These are phyloP conservation scores for Simmondsia chinensis DNA, from an alignment of 148 eudicot species.

Conservation along the genomic window DNA sequence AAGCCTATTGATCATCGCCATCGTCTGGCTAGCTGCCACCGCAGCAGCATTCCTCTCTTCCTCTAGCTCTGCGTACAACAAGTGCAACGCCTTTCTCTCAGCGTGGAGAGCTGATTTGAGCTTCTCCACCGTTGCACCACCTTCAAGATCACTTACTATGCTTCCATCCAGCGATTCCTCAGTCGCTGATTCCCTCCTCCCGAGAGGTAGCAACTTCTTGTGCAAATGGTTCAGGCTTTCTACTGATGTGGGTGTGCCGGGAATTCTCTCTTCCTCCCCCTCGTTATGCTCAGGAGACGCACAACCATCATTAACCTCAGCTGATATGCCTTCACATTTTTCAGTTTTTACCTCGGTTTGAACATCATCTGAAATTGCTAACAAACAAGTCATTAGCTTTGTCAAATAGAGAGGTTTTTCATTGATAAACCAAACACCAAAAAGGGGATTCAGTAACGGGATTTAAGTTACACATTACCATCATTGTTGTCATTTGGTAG, in stretches of 20 bases:
- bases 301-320: constrained; percentile 16
- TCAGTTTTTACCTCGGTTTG: constrained; percentile 22
- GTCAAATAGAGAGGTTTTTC: too few relatives aligned
- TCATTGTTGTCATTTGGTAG: constrained; percentile 15
- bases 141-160: constrained; percentile 48
- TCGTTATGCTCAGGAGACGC: constrained; percentile 25
- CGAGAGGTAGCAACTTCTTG: constrained; percentile 35
- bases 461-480: constrained; percentile 2
- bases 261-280: constrained; percentile 50
- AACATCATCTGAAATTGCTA: constrained; percentile 26
- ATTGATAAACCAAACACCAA: not conserved
- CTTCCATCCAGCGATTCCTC: constrained; percentile 70
- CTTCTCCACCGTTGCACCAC: constrained; percentile 27
- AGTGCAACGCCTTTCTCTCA: constrained; percentile 58
- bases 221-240: constrained; percentile 42
- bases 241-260: constrained; percentile 54
- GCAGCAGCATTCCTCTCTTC: constrained; percentile 93
- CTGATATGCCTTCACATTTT: constrained; percentile 13
- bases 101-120: constrained; percentile 43
- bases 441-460: not conserved
- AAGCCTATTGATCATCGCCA: constrained; percentile 98
- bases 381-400: constrained; percentile 3
- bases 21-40: constrained; percentile 73
- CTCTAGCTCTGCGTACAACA: constrained; percentile 62
- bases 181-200: constrained; percentile 39